Evolutionary conservation across 805 yeast genomes (phyloP), one percentile per base, ranked within the genome.

Genomic region (Suhomyces faveliae): DNA sequence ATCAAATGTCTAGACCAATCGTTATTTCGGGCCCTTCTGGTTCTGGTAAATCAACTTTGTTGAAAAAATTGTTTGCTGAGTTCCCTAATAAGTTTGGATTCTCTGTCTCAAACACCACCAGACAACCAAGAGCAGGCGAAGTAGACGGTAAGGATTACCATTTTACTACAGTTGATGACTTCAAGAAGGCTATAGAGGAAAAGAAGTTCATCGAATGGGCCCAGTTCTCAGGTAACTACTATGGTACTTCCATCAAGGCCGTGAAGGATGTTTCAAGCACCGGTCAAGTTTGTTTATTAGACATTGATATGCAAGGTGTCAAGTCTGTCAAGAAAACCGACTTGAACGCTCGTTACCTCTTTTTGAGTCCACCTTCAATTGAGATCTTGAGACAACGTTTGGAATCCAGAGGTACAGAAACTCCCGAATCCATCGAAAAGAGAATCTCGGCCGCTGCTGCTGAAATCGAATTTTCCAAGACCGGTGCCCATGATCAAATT

Each of bases 241-340:
- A 94, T 70, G 99, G 99, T 50, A 94, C 99, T 43, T 77, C 96
- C 41, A 77, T 89, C 59, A 85, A 82, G 62, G 85, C 96, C 24
- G 97, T 94, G 40, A 79, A 87, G 58, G 85, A 84, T 53, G 91
- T 87, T 40, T 66, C 78, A 43, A 74, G 78, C 40, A 68, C 70
- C 45, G 87, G 89, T 58, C 82, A 78, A 67, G 85, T 84, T 45
- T 94, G 98, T 74, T 84, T 94, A 53, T 77, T 94, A 64, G 99
- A 94, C 70, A 94, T 94, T 56, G 99, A 94, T 79, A 91, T 92
- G 97, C 98, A 94, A 74, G 99, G 99, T 56, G 99, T 94, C 60
- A 85, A 87, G 72, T 78, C 89, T 21, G 97, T 94, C 55, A 94
- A 94, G 73, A 71, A 81, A 47, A 81, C 96, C 13, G 80, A 81